Conservation (phyloP, 2,329 filamentous ascomycete genomes). For the Trichophyton simii region DNA sequence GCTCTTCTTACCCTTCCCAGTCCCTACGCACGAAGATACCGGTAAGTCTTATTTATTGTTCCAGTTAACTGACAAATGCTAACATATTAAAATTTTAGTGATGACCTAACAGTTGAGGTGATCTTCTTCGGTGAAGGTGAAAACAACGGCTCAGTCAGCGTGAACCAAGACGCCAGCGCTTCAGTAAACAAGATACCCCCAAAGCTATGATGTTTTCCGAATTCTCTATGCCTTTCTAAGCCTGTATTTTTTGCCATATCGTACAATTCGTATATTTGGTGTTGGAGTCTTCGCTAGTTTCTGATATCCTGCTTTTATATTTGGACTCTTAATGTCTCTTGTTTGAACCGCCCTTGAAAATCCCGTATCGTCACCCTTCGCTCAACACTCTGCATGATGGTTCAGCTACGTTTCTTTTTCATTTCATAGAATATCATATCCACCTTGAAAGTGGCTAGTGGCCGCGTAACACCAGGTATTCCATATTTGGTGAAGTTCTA, state of each 20-base stretch:
- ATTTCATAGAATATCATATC: neutral
- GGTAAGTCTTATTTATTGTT: conserved; percentile 41
- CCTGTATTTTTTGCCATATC: neutral
- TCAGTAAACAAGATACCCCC: conserved; percentile 36
- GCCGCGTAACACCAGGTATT: too few species aligned
- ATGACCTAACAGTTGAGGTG: conserved; percentile 93
- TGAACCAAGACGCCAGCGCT: conserved; percentile 80
- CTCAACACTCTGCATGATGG: neutral
- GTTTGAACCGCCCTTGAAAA: too few species aligned
- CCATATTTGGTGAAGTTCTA: too few species aligned
- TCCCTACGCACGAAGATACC: conserved; percentile 81
- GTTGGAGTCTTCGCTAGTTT: neutral
- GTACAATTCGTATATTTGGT: neutral
- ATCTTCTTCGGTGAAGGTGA: conserved; percentile 88
- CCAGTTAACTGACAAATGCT: neutral
- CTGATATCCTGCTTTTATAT: too few species aligned
- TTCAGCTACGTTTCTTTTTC: neutral
- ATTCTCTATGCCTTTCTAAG: neutral
- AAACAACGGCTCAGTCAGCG: conserved; percentile 61
- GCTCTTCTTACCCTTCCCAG: conserved; percentile 82
- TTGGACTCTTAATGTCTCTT: too few species aligned
- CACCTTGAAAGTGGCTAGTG: too few species aligned
- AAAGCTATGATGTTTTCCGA: conserved; percentile 32
- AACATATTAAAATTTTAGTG: conserved; percentile 41
- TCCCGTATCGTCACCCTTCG: neutral